Evolutionary conservation across 1,139 yeast species (phyloP).

Genomic region (Geotrichum aggregatum): DNA sequence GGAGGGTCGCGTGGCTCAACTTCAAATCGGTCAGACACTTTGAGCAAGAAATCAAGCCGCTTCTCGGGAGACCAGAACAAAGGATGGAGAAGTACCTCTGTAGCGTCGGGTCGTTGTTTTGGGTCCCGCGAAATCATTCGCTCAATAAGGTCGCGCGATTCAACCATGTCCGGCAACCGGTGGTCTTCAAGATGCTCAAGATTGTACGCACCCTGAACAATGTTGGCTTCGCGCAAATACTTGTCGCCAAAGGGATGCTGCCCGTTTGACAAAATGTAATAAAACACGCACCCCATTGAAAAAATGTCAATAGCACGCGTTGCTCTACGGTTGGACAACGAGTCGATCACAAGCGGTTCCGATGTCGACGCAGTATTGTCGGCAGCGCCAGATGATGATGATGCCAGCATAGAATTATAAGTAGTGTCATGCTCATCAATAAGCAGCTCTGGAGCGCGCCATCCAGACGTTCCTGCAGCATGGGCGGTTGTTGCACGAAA

Average conservation of each 20-base stretch:
- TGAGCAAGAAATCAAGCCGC: constrained; percentile 74
- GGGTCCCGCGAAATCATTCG: constrained; percentile 73
- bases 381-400: background rate
- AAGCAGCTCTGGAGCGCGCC: constrained; percentile 94
- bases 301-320: constrained; percentile 92
- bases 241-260: constrained; percentile 93
- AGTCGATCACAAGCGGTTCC: constrained; percentile 40
- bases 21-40: constrained; percentile 88
- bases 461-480: constrained; percentile 96
- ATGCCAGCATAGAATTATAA: constrained; percentile 1
- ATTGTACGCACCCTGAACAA: constrained; percentile 65
- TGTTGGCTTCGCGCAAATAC: constrained; percentile 82
- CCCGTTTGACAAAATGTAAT: constrained; percentile 78
- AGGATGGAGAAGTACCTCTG: constrained; percentile 71
- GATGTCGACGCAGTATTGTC: constrained; percentile 24
- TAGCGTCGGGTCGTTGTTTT: constrained; percentile 65
- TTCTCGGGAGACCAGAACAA: constrained; percentile 76
- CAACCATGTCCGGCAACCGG: constrained; percentile 48
- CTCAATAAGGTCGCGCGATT: constrained; percentile 66
- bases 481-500: constrained; percentile 88
- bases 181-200: constrained; percentile 46
- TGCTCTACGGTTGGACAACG: constrained; percentile 52
- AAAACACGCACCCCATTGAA: constrained; percentile 91
- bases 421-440: constrained; percentile 25
- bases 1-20: constrained; percentile 86